Conservation (phyloP, 805 yeast species). For the Candida taoyuanica region DNA sequence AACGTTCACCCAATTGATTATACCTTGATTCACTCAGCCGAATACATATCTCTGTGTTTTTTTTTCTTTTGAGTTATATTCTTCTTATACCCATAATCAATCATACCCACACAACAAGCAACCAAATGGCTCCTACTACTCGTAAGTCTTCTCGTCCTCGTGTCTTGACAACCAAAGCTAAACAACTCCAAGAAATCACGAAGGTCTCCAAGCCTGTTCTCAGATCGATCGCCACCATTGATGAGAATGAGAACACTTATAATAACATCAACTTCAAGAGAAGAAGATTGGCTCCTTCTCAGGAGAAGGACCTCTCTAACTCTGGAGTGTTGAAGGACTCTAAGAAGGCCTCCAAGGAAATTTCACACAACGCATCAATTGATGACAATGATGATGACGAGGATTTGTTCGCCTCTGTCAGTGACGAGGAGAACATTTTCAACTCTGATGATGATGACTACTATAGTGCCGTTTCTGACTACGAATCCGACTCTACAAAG, state of each 20-base stretch:
- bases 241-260: conserved; percentile 27
- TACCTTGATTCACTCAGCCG: no score
- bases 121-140: conserved; percentile 18
- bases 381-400: conserved; percentile 19
- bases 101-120: no score
- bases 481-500: conserved; percentile 18
- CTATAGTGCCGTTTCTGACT: conserved; percentile 25
- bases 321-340: conserved; percentile 2
- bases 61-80: not conserved
- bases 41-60: no score
- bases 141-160: conserved; percentile 29
- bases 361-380: conserved; percentile 6
- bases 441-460: conserved; percentile 27
- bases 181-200: conserved; percentile 21
- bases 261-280: conserved; percentile 26
- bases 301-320: conserved; percentile 4
- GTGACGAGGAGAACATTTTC: conserved; percentile 25
- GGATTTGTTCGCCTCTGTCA: conserved; percentile 11
- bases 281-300: conserved; percentile 17
- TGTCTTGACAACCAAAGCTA: conserved; percentile 25
- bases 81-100: not conserved
- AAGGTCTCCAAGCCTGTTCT: conserved; percentile 23
- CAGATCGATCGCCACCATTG: conserved; percentile 28
- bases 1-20: no score
- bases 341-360: not conserved